phyloP scores from a whole-genome alignment of 495 filamentous ascomycete species.

The Cryomyces minteri region DNA sequence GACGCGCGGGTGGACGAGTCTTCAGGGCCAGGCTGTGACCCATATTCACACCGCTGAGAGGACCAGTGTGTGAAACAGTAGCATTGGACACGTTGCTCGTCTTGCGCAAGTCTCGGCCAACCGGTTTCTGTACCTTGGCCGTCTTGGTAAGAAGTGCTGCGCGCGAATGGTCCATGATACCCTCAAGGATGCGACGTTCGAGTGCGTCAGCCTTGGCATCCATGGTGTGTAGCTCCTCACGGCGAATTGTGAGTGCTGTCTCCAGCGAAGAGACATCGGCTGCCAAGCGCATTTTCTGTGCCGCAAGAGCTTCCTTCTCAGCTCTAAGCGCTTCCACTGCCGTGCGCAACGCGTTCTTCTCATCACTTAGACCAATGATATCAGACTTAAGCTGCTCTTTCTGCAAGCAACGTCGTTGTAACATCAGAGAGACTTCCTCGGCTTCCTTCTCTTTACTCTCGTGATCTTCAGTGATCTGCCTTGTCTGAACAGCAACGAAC shows the following conservation, averaged over 20 bases:
- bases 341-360: conserved; percentile 27
- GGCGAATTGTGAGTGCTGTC: conserved; percentile 69
- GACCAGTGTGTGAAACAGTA: conserved; percentile 12
- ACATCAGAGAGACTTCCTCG: conserved; percentile 59
- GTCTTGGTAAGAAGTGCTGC: conserved; percentile 52
- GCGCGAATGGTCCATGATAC: conserved; percentile 87
- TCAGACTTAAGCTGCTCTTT: conserved; percentile 61
- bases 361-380: conserved; percentile 41
- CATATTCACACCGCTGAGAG: conserved; percentile 10
- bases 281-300: conserved; percentile 56
- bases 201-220: conserved; percentile 70
- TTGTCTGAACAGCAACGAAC: conserved; percentile 66
- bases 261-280: conserved; percentile 77
- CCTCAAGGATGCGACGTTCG: conserved; percentile 82
- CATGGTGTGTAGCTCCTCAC: conserved; percentile 81
- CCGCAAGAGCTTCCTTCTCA: conserved; percentile 36
- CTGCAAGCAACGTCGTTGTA: conserved; percentile 63
- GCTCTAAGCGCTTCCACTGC: conserved; percentile 19
- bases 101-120: conserved; percentile 49
- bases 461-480: conserved; percentile 57
- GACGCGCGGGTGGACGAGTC: conserved; percentile 20
- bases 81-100: conserved; percentile 29
- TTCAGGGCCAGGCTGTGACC: conserved; percentile 23
- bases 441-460: conserved; percentile 65
- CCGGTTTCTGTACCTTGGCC: conserved; percentile 20